A percentile compares a stretch with the other conserved stretches of the same genome.
Conservation (phyloP, 352 stramenopile genomes). For the Phytophthora vignae region DNA sequence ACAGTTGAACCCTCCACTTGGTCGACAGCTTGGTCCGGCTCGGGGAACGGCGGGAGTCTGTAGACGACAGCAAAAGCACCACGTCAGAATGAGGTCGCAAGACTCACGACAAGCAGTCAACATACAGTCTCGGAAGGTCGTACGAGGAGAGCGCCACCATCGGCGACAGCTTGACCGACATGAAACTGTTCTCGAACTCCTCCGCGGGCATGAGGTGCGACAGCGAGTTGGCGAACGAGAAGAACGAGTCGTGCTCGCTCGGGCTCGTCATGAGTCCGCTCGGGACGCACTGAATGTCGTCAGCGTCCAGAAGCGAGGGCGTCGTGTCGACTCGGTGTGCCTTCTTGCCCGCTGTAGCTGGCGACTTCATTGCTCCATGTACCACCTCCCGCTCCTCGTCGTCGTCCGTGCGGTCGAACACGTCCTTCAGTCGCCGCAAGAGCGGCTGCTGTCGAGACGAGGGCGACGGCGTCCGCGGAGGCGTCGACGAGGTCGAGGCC, state of each 20-base stretch:
- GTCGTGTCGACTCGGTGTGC: slow-evolving; percentile 7
- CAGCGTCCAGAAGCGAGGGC: slow-evolving; percentile 18
- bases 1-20: background rate
- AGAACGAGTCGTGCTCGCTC: slow-evolving; percentile 80
- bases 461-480: slow-evolving; percentile 39
- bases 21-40: slow-evolving; percentile 34
- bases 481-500: slow-evolving; percentile 9
- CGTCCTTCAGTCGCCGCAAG: slow-evolving; percentile 41
- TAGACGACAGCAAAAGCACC: slow-evolving; percentile 8
- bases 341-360: background rate
- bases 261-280: slow-evolving; percentile 42
- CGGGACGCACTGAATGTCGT: slow-evolving; percentile 54
- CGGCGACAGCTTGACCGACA: slow-evolving; percentile 70
- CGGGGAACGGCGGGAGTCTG: slow-evolving; percentile 73
- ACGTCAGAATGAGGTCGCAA: slow-evolving; percentile 8
- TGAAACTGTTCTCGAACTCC: slow-evolving; percentile 70
- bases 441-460: slow-evolving; percentile 40
- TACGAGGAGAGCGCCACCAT: slow-evolving; percentile 55
- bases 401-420: slow-evolving; percentile 46
- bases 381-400: slow-evolving; percentile 10
- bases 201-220: slow-evolving; percentile 68
- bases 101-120: background rate
- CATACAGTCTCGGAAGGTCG: slow-evolving; percentile 78
- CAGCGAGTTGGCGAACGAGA: slow-evolving; percentile 81
- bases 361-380: slow-evolving; percentile 20